Evolutionary conservation across 768 basidiomycete genomes (phyloP), one percentile per base, ranked within the genome.

Genomic region (Trametes cubensis): DNA sequence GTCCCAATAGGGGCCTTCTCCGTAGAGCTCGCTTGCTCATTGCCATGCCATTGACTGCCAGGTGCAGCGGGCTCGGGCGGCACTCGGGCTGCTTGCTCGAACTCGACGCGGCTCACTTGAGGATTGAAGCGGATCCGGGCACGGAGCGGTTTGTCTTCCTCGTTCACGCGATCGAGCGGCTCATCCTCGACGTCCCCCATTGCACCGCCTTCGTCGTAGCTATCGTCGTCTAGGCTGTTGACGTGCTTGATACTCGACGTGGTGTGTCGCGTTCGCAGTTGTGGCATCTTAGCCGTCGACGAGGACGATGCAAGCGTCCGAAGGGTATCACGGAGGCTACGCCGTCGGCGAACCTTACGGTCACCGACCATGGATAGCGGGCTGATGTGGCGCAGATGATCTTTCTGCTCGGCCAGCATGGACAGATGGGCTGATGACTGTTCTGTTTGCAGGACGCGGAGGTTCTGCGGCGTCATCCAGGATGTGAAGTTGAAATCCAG

Each of bases 401-500:
- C 73, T 30, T 90, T 98, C 71, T 90, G 90, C 64, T 86, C 83
- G 10, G 85, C 88, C 41, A 95, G 75, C 0, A 88, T 88, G 26
- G 89, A 84, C 15, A 98, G 78, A 73, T 92, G 84, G 0, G 89
- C 85, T 15, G 90, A 87, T 1, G 94, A 94, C 70, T 94, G 92
- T 72, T 98, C 95, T 3, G 89, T 85, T 55, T 90, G 85, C 15
- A 98, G 79, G 28, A 96, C 89, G 5, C 85, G 87, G 58, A 98
- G 80, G 73, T 98, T 87, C 20, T 83, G 83, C 10, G 87, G 86
- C 0, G 90, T 83, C 93, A 95, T 94, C 96, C 96, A 98, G 21
- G 95, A 96, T 0, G 94, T 94, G 70, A 96, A 98, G 73, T 98
- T 98, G 79, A 99, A 98, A 74, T 98, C 95, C 47, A 98, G 82